These are phyloP conservation scores for Suhomyces terraborum DNA, from an alignment of 1,139 yeast genomes.

Conservation along the genomic window DNA sequence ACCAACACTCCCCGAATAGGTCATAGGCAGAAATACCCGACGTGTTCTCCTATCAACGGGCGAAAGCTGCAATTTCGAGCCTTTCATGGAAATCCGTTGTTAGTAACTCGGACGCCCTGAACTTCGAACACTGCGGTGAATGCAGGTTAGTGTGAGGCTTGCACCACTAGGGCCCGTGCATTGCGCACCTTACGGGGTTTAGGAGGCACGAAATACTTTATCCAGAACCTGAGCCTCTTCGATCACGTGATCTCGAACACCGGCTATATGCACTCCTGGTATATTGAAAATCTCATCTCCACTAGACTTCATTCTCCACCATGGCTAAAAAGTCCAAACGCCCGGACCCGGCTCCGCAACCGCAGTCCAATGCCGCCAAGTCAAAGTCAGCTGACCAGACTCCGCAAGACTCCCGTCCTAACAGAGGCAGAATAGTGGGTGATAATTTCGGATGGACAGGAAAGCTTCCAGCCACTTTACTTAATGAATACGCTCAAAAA, in stretches of 20 bases:
- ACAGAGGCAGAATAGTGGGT: constrained; percentile 46
- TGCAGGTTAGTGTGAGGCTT: too few species aligned
- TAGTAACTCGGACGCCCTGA: too few species aligned
- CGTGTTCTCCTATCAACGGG: too few species aligned
- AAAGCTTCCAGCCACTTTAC: constrained; percentile 80
- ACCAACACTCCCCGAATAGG: too few species aligned
- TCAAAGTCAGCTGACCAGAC: constrained; percentile 1
- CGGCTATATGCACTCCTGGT: background rate
- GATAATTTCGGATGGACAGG: constrained; percentile 84
- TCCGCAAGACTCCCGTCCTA: constrained; percentile 35
- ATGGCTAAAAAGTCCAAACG: constrained; percentile 13
- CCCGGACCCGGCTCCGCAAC: constrained; percentile 1
- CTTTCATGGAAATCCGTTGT: too few species aligned
- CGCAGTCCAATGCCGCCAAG: background rate
- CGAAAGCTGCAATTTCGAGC: too few species aligned
- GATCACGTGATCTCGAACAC: background rate
- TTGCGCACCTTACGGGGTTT: background rate
- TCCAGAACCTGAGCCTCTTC: too few species aligned
- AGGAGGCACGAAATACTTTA: background rate
- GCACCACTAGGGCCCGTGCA: too few species aligned
- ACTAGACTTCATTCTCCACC: background rate
- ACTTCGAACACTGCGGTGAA: too few species aligned
- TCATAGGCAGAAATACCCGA: too few species aligned
- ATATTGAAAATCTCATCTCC: background rate
- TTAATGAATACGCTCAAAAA: constrained; percentile 87